These are phyloP conservation scores for Stagonosporopsis cucurbitacearum DNA, from an alignment of 2,329 filamentous ascomycete species.

Conservation along the genomic window DNA sequence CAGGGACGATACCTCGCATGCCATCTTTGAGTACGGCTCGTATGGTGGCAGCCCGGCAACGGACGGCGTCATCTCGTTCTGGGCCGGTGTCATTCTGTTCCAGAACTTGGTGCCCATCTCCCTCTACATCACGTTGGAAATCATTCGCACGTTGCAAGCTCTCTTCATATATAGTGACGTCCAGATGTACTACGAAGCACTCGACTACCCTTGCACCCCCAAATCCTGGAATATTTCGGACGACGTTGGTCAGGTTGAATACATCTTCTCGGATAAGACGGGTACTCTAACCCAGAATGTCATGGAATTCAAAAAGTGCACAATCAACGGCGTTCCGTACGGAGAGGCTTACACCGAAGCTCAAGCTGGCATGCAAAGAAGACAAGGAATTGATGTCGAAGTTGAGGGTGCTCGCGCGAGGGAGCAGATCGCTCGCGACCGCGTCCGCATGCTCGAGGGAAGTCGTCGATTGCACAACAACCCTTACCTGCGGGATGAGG, in stretches of 20 bases:
- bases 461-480: constrained; percentile 84
- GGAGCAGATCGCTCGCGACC: constrained; percentile 80
- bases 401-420: constrained; percentile 75
- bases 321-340: constrained; percentile 93
- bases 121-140: constrained; percentile 95
- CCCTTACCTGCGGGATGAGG: constrained; percentile 86
- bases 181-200: constrained; percentile 94
- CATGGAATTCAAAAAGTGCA: constrained; percentile 99
- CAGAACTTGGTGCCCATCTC: constrained; percentile 99
- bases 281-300: constrained; percentile 90
- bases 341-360: constrained; percentile 98
- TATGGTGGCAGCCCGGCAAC: constrained; percentile 75
- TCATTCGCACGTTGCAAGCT: constrained; percentile 89
- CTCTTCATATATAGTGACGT: constrained; percentile 97
- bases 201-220: constrained; percentile 93
- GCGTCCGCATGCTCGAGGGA: constrained; percentile 72
- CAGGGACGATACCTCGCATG: constrained; percentile 73
- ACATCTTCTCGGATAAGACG: constrained; percentile 97
- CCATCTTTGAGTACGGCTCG: constrained; percentile 85
- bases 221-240: constrained; percentile 99
- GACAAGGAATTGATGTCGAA: constrained; percentile 85
- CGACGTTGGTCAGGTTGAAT: constrained; percentile 96
- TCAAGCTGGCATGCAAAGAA: constrained; percentile 93
- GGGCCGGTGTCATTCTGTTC: constrained; percentile 91
- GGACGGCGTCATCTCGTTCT: constrained; percentile 95